A percentile compares a stretch with the other conserved stretches of the same genome.
Evolutionary conservation across 2,329 filamentous ascomycete genomes (phyloP).

Genomic region (Trichoderma sp.): DNA sequence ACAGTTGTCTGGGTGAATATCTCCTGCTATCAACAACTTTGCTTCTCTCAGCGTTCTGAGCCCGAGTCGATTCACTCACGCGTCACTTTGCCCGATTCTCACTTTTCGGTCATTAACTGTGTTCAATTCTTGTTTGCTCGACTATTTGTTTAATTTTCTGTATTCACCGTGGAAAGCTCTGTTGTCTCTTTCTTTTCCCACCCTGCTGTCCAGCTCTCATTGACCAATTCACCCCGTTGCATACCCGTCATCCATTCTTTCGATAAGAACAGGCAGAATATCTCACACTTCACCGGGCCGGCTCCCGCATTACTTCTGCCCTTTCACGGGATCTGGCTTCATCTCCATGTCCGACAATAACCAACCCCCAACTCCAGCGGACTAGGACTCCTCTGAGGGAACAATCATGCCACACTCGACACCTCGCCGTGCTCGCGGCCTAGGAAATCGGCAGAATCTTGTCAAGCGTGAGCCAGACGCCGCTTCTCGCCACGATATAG

Average conservation of each 20-base stretch:
- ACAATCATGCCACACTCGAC: conserved; percentile 30
- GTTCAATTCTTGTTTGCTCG: neutral
- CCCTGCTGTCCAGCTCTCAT: neutral
- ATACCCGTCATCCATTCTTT: neutral
- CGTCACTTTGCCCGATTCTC: neutral
- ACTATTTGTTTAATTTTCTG: neutral
- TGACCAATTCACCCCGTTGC: neutral
- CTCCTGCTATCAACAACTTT: neutral
- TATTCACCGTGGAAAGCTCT: neutral
- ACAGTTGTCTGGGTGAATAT: conserved; percentile 18
- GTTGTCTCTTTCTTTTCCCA: neutral
- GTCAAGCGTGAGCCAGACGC: conserved; percentile 36
- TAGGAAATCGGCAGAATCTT: neutral
- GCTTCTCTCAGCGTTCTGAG: neutral
- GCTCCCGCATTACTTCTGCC: neutral
- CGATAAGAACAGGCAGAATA: neutral
- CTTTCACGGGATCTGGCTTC: neutral
- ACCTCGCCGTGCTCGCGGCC: conserved; percentile 30
- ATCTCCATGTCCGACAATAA: neutral
- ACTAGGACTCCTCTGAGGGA: neutral
- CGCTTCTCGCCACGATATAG: conserved; percentile 23
- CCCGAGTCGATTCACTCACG: conserved; percentile 11
- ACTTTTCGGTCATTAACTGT: neutral
- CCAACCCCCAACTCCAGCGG: neutral
- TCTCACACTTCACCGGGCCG: neutral